Evolutionary conservation across 768 basidiomycete genomes (phyloP), one percentile per base, ranked within the genome.

Genomic region (Mycena maculata): DNA sequence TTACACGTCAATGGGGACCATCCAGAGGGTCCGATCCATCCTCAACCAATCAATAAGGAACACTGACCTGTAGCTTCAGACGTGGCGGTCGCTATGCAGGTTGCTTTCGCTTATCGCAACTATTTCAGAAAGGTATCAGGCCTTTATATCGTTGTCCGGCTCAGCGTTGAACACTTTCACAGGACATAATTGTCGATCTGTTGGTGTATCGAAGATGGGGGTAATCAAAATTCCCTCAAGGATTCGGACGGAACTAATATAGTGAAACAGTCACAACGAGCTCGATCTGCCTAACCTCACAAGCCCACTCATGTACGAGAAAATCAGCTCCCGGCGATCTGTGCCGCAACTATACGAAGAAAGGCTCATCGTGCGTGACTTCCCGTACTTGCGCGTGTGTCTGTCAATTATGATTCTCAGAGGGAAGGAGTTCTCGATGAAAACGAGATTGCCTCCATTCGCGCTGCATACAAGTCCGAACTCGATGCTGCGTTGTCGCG

Each of bases 251-350:
- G 16, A 45, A 30, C 50, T 42, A 16, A 60, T 49, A 18, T 66
- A 33, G n/a, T 7, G 13, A 20, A 45, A 47, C 41, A 93, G 94
- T 2, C 95, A 96, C 76, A 96, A 96, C 72, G 95, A 96, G 77
- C 85, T 95, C 31, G 93, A 96, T 73, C 86, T 95, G 56, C 94
- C 94, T 0, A 88, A 88, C 18, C 92, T 95, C 76, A 97, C 96
- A 0, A 92, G 91, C 64, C 95, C 96, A 0, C 80, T 90, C 12
- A 98, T 97, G 95, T 98, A 98, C 78, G 85, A 93, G 76, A 88
- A 92, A 79, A 96, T 97, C 72, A 86, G 89, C 8, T 85, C 89
- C 0, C 83, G 95, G 52, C 86, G 84, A 49, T 92, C 91, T 15
- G 93, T 95, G 6, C 94, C 94, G 7, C 83, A 89, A 56, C 80